phyloP scores from a whole-genome alignment of 805 yeast species.

The Crinitomyces ghanaensis region DNA sequence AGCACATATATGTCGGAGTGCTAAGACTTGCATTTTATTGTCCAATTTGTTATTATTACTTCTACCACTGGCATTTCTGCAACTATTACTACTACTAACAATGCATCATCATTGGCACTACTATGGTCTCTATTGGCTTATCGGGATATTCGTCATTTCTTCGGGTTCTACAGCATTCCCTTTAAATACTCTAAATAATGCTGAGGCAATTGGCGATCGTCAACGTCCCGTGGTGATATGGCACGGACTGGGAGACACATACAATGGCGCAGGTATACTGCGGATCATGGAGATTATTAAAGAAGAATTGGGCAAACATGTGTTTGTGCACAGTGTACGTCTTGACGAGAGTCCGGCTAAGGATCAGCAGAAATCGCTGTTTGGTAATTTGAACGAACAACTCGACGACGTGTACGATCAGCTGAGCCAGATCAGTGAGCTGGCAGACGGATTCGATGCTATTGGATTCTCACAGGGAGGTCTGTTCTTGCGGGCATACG shows the following conservation, averaged over 20 bases:
- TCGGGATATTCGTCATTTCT: no score
- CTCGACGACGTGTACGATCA: constrained; percentile 45
- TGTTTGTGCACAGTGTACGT: constrained; percentile 42
- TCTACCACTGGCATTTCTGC: no score
- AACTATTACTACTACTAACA: no score
- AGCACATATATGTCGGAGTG: no score
- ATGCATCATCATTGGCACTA: no score
- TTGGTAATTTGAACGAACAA: constrained; percentile 50
- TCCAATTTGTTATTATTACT: no score
- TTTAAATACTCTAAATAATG: no score
- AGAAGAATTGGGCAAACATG: constrained; percentile 23
- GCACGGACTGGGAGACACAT: constrained; percentile 80
- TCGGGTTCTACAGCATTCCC: no score
- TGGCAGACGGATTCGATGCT: constrained; percentile 51
- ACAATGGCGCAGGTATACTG: constrained; percentile 47
- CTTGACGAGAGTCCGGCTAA: constrained; percentile 37
- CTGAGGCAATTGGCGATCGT: no score
- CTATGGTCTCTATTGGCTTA: no score
- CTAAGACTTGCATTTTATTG: no score
- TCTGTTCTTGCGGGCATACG: constrained; percentile 54
- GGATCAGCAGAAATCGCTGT: constrained; percentile 45
- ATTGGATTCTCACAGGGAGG: constrained; percentile 84
- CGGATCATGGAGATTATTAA: constrained; percentile 34
- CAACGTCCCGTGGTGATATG: constrained; percentile 58
- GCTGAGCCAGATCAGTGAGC: constrained; percentile 34